These are phyloP conservation scores for Fraxinus dipetala DNA, from an alignment of 305 asterid genomes.

Conservation along the genomic window DNA sequence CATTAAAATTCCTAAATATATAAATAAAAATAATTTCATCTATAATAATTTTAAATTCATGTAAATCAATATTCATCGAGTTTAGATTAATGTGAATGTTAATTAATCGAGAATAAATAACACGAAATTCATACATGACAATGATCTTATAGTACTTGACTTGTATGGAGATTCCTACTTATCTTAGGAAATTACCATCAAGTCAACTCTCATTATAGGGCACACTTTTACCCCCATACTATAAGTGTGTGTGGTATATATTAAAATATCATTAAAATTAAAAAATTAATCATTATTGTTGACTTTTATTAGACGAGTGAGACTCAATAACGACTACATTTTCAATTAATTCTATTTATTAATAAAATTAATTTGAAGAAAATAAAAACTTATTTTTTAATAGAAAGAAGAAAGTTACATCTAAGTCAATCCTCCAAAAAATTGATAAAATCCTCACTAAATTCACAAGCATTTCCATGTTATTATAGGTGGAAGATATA, in stretches of 20 bases:
- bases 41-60: not conserved
- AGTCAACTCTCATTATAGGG: not conserved
- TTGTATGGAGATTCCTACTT: not conserved
- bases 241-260: not conserved
- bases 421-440: not conserved
- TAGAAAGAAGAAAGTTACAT: not conserved
- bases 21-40: not conserved
- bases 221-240: not conserved
- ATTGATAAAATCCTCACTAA: not conserved
- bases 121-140: not conserved
- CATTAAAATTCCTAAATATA: too few relatives aligned
- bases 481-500: not conserved
- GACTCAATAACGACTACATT: too few relatives aligned
- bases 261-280: too few relatives aligned
- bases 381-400: not conserved
- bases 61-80: not conserved
- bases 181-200: not conserved
- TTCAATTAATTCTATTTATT: not conserved
- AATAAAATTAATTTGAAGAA: not conserved
- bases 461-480: not conserved
- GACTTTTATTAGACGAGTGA: too few relatives aligned
- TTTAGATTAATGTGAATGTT: not conserved
- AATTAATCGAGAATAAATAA: not conserved
- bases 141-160: not conserved
- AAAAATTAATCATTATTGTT: too few relatives aligned